A percentile compares a stretch with the other conserved stretches of the same genome.
Conservation (phyloP, 345 rosid genomes). For the Erucastrum elatum region DNA sequence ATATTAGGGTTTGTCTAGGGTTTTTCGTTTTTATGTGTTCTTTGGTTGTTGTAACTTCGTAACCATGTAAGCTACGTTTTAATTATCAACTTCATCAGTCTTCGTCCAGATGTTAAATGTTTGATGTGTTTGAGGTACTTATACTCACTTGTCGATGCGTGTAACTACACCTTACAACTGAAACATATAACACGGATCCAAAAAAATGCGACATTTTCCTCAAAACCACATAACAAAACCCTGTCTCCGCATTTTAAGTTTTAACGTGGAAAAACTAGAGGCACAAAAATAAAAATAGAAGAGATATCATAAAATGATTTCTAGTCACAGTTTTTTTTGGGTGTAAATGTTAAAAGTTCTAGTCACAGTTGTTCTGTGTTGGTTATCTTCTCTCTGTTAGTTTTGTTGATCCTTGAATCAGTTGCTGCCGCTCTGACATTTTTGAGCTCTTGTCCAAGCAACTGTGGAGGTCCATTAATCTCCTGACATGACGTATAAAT, state of each 20-base stretch:
- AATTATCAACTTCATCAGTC: background rate
- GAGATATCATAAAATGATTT: no score
- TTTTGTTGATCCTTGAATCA: background rate
- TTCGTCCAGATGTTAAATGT: background rate
- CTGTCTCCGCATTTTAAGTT: background rate
- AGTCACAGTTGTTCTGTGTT: background rate
- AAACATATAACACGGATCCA: no score
- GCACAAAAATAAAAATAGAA: no score
- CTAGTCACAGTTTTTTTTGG: background rate
- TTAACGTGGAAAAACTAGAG: no score
- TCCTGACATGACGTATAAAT: background rate
- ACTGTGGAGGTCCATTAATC: no score
- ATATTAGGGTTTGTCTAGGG: conserved; percentile 29
- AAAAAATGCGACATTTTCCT: background rate
- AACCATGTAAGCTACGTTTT: conserved; percentile 13
- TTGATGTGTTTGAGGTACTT: background rate
- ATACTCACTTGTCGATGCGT: no score
- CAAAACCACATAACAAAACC: background rate
- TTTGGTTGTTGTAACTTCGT: conserved; percentile 30
- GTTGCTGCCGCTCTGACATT: background rate
- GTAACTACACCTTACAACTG: no score
- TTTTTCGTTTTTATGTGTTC: conserved; percentile 21
- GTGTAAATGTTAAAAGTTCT: no score
- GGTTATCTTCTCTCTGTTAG: background rate
- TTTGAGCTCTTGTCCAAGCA: no score